Evolutionary conservation across 805 yeast species (phyloP).

Genomic region (Candida pseudoglaebosa): DNA sequence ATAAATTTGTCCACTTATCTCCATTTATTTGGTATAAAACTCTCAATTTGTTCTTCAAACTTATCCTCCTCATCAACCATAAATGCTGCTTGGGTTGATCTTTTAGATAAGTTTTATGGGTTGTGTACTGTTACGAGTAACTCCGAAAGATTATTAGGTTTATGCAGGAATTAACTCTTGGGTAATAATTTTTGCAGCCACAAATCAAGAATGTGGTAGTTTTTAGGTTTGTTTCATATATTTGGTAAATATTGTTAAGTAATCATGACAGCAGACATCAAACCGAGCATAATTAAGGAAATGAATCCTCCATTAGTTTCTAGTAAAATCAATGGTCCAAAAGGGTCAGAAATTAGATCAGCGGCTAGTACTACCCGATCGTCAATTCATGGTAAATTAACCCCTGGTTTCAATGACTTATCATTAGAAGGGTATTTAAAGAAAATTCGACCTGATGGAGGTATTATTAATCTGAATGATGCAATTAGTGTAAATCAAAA

Average conservation of each 20-base stretch:
- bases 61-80: no score
- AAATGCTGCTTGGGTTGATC: no score
- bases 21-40: no score
- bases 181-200: constrained; percentile 2
- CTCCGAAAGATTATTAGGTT: no score
- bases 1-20: no score
- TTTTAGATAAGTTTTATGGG: no score
- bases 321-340: not conserved
- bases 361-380: constrained; percentile 5
- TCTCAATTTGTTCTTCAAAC: no score
- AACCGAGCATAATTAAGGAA: not conserved
- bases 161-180: no score
- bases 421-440: constrained; percentile 1
- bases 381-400: constrained; percentile 3
- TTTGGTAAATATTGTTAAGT: no score
- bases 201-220: constrained; percentile 1
- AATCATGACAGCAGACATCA: not conserved
- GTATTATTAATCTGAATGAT: not conserved
- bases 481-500: not conserved
- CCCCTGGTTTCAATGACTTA: not conserved
- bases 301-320: not conserved
- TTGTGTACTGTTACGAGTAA: no score
- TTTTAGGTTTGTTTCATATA: no score
- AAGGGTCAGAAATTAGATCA: not conserved
- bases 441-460: constrained; percentile 1